Conservation (phyloP, 768 basidiomycete genomes). For the Pholiota microspora region DNA sequence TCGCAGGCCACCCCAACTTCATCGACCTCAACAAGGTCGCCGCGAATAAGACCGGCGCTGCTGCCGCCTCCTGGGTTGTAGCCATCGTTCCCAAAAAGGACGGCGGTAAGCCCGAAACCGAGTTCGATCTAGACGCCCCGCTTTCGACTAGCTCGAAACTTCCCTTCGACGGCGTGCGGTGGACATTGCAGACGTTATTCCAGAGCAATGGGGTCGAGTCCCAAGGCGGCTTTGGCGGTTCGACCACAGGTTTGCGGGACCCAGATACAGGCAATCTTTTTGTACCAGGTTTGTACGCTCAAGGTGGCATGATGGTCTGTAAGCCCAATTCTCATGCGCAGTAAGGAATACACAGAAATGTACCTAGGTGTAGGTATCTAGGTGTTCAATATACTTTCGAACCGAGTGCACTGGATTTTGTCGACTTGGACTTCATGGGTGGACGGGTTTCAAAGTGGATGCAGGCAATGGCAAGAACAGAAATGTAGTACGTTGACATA, state of each 20-base stretch:
- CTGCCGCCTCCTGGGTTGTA: conserved; percentile 59
- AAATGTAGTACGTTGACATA: no score
- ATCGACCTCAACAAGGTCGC: conserved; percentile 46
- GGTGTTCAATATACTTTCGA: no score
- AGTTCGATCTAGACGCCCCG: conserved; percentile 45
- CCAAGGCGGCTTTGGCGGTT: conserved; percentile 47
- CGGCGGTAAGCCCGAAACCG: conserved; percentile 2
- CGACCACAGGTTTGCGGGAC: conserved; percentile 54
- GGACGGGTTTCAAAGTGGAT: no score
- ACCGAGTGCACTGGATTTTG: no score
- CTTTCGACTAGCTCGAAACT: conserved; percentile 44
- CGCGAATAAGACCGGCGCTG: conserved; percentile 35
- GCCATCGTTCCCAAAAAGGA: conserved; percentile 34
- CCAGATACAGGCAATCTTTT: conserved; percentile 46
- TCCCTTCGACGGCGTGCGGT: conserved; percentile 27
- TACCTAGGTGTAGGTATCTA: no score
- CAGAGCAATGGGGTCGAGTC: conserved; percentile 57
- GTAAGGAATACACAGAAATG: no score
- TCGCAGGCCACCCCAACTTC: conserved; percentile 69
- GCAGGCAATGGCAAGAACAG: no score
- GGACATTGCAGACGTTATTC: conserved; percentile 61
- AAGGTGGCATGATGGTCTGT: conserved; percentile 54
- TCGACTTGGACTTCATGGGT: no score
- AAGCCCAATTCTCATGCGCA: no score
- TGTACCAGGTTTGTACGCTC: conserved; percentile 56